A percentile compares a stretch with the other conserved stretches of the same genome.
Evolutionary conservation across 345 rosid genomes (phyloP).

Genomic region (Mallotus nudiflorus): DNA sequence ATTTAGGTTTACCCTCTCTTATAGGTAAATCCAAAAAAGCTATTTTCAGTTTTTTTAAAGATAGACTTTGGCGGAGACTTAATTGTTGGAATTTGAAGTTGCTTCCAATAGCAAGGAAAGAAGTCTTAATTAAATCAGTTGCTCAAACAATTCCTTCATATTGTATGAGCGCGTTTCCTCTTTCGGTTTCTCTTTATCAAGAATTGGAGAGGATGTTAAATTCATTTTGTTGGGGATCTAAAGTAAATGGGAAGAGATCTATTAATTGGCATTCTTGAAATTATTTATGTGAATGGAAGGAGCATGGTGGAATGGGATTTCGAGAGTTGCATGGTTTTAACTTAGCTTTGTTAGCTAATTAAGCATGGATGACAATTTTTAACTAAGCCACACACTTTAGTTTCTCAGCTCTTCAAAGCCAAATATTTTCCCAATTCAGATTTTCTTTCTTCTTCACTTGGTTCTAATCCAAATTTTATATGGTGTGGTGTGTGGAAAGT

Average conservation of each 20-base stretch:
- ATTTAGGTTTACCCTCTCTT: not conserved
- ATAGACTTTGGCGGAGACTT: not conserved
- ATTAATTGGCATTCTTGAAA: not conserved
- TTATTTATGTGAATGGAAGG: not conserved
- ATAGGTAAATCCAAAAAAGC: no score
- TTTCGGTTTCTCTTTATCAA: not conserved
- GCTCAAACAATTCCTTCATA: not conserved
- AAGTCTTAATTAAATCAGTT: not conserved
- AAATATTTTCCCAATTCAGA: not conserved
- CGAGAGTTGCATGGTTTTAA: not conserved
- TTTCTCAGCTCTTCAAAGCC: not conserved
- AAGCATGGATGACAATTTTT: not conserved
- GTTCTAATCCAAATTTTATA: not conserved
- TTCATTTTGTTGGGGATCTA: not conserved
- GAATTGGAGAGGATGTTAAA: no score
- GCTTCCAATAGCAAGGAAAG: not conserved
- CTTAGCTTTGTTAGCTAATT: no score
- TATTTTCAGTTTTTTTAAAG: no score
- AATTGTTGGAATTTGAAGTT: not conserved
- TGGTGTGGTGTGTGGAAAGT: no score
- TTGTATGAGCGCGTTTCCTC: not conserved
- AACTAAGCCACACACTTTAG: not conserved
- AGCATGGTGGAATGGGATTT: not conserved
- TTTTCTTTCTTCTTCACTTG: not conserved
- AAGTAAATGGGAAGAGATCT: not conserved